Evolutionary conservation across 2,329 filamentous ascomycete species (phyloP), one percentile per base, ranked within the genome.

Genomic region (Fusarium annulatum): DNA sequence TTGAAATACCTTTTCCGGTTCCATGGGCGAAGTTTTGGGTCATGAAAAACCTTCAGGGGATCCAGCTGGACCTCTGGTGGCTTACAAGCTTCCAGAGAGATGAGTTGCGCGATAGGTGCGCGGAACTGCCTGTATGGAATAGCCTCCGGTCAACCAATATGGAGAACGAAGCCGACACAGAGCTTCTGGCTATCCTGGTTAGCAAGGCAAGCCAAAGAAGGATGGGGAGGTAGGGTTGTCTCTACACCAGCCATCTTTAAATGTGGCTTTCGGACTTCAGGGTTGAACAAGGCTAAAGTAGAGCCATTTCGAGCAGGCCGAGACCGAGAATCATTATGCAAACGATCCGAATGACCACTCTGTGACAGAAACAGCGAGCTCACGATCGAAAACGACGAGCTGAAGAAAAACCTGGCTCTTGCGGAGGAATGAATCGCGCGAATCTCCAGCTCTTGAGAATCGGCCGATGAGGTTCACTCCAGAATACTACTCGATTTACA

Each of bases 351-450:
- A 15, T 14, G 3, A 21, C 6, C 26, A 28, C 4, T 46, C 1
- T 5, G 18, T 3, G 18, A 10, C 16, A 48, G 3, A 3, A 48
- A 48, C 26, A 5, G 12, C 0, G 2, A 28, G 26, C 45, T 21
- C 1, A 18, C 9, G 0, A 21, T 48, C 6, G 12, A 28, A 7
- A 48, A 48, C 0, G 12, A 28, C 0, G 45, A 21, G 0, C 12
- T 21, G 0, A 21, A 46, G 45, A 46, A 28, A 9, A 46, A 19
- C 10, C 23, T 46, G 12, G 43, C 23, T 18, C 43, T 46, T 7
- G 18, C 18, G 5, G 43, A 26, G 11, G 43, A 33, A 33, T 33
- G 30, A 33, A 33, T 33, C 30, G 30, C 9, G 30, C 30, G 10
- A 33, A 33, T 33, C 30, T 33, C 30, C 30, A 33, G 30, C 30